A percentile compares a stretch with the other conserved stretches of the same genome.
These are phyloP conservation scores for Fusarium nanum DNA, from an alignment of 2,329 filamentous ascomycete species.

Conservation along the genomic window DNA sequence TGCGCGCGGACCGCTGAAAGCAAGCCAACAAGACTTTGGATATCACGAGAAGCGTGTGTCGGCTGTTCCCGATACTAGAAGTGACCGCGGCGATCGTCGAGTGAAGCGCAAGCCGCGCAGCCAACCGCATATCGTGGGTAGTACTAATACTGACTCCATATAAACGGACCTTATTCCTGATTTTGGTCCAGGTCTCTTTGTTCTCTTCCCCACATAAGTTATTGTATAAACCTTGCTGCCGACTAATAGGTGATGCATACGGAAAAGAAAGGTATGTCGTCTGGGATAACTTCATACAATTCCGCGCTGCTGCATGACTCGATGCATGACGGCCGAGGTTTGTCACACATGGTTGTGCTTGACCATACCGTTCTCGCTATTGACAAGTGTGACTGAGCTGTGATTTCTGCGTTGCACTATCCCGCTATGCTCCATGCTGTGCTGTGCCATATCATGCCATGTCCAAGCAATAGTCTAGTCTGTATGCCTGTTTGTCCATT, in stretches of 20 bases:
- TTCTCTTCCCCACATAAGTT: constrained; percentile 22
- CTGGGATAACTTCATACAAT: constrained; percentile 31
- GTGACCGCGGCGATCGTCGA: constrained; percentile 23
- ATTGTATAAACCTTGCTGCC: constrained; percentile 15
- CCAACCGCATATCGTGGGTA: constrained; percentile 34
- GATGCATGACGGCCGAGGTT: constrained; percentile 34
- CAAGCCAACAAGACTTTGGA: constrained; percentile 35
- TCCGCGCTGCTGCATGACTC: constrained; percentile 39
- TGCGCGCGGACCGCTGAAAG: constrained; percentile 39
- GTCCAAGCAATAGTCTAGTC: constrained; percentile 7
- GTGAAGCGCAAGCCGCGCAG: constrained; percentile 9
- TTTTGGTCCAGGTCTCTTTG: constrained; percentile 20
- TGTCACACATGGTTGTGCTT: constrained; percentile 40
- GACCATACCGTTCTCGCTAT: constrained; percentile 29
- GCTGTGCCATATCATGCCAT: constrained; percentile 41
- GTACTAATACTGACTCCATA: constrained; percentile 32
- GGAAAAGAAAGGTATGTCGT: constrained; percentile 30
- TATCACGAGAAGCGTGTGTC: constrained; percentile 15
- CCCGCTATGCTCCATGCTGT: constrained; percentile 28
- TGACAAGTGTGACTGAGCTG: constrained; percentile 25
- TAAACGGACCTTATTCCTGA: constrained; percentile 20
- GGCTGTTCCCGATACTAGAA: constrained; percentile 40
- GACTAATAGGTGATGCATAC: constrained; percentile 23
- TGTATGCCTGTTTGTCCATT: constrained; percentile 35
- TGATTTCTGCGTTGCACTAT: constrained; percentile 29